A percentile compares a stretch with the other conserved stretches of the same genome.
Conservation (phyloP, 1,284 basidiomycete genomes). For the Fomitopsis schrenkii region DNA sequence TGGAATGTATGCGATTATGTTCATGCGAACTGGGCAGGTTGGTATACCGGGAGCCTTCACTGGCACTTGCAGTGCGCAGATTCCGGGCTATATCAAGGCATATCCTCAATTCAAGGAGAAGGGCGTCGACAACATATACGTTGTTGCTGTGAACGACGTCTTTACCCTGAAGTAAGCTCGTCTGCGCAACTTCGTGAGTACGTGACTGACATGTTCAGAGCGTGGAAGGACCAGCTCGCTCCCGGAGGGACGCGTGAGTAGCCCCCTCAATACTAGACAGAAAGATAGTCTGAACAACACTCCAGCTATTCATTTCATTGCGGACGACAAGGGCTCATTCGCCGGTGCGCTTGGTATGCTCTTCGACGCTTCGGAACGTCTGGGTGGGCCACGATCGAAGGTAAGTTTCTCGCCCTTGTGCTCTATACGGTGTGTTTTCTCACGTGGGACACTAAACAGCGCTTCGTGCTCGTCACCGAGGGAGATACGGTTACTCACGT, state of each 20-base stretch:
- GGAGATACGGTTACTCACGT: slow-evolving; percentile 51
- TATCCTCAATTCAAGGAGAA: slow-evolving; percentile 63
- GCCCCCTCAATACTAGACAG: background rate
- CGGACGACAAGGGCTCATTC: slow-evolving; percentile 64
- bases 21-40: slow-evolving; percentile 32
- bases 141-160: slow-evolving; percentile 69
- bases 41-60: slow-evolving; percentile 65
- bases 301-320: slow-evolving; percentile 56
- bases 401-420: slow-evolving; percentile 29
- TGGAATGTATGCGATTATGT: background rate
- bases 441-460: slow-evolving; percentile 31
- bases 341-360: slow-evolving; percentile 55
- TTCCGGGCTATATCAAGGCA: slow-evolving; percentile 61
- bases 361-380: slow-evolving; percentile 56
- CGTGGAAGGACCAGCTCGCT: slow-evolving; percentile 69
- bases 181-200: background rate
- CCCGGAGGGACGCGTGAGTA: slow-evolving; percentile 47
- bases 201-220: slow-evolving; percentile 32
- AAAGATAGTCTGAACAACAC: background rate
- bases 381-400: slow-evolving; percentile 67
- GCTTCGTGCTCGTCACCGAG: slow-evolving; percentile 55
- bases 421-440: background rate
- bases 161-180: slow-evolving; percentile 55
- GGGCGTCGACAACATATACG: slow-evolving; percentile 66
- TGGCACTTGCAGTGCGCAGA: slow-evolving; percentile 45